phyloP scores from a whole-genome alignment of 495 filamentous ascomycete species.

The Thermochaetoides thermophila region DNA sequence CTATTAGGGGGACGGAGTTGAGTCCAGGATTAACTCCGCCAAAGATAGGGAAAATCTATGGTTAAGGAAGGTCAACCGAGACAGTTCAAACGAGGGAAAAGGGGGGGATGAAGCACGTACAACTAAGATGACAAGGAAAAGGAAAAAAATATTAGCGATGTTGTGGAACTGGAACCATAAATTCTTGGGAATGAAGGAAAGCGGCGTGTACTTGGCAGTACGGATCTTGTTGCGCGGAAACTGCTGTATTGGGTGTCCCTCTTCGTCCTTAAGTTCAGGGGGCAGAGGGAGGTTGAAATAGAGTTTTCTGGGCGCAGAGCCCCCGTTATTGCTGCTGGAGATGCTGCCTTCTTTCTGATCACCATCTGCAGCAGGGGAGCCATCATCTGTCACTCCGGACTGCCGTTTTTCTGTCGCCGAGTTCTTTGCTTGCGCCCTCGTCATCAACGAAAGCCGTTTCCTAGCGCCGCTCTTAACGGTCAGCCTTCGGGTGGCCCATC shows the following conservation, averaged over 20 bases:
- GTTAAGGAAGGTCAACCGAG: no score
- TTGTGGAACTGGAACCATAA: conserved; percentile 96
- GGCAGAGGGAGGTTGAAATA: conserved; percentile 85
- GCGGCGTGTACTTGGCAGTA: conserved; percentile 89
- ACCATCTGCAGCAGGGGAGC: no score
- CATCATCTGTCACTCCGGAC: conserved; percentile 37
- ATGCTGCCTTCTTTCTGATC: conserved; percentile 22
- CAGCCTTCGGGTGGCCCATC: conserved; percentile 88
- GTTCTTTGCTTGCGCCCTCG: conserved; percentile 52
- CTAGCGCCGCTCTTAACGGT: conserved; percentile 53
- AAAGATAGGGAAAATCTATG: conserved; percentile 89
- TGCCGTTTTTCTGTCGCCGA: conserved; percentile 57
- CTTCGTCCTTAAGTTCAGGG: conserved; percentile 62
- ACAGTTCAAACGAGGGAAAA: no score
- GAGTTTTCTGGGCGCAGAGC: conserved; percentile 30
- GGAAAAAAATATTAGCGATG: conserved; percentile 95
- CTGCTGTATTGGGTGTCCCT: conserved; percentile 52
- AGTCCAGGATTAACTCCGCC: conserved; percentile 82
- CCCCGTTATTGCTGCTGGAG: conserved; percentile 21
- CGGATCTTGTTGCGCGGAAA: conserved; percentile 93
- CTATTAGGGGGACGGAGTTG: conserved; percentile 80
- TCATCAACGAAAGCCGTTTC: conserved; percentile 76
- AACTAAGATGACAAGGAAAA: conserved; percentile 85
- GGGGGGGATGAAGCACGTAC: no score
- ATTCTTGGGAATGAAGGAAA: conserved; percentile 97